Evolutionary conservation across 768 basidiomycete species (phyloP), one percentile per base, ranked within the genome.

Genomic region (Vararia minispora): DNA sequence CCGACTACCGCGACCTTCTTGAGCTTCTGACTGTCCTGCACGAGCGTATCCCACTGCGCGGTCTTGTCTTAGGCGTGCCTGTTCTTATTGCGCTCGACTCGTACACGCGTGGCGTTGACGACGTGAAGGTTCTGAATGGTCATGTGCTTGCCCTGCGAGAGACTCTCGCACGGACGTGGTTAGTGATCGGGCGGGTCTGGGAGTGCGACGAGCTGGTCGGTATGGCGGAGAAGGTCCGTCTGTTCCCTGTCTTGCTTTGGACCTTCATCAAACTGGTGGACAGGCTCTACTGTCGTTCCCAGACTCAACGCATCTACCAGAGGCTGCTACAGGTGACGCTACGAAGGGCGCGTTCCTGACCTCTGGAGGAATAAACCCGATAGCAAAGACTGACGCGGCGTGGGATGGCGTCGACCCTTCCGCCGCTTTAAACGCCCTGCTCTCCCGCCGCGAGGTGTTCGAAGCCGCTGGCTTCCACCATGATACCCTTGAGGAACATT

Each of bases 1-100:
- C 76, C 26, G 91, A 94, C 50, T 88, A 86, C 53, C 66, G 74
- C 7, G 73, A 77, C 50, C 71, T 89, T 23, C 61, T 82, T 28
- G 67, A 72, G 30, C 68, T 90, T 22, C 66, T 94, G 26, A 67
- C 63, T 5, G 69, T 72, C 3, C 65, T 86, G 20, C 79, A 88
- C 35, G 65, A 79, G 44, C 68, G 79, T 35, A 56, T 86, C n/a
- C 89, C 91, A 1, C 60, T 80, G 20, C 74, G 80, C 28, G 82
- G 77, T 2, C 49, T 94, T 28, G 59, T 90, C 13, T 75, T 77
- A 2, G 85, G 88, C 16, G 59, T 87, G 24, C 90, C 91, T 4
- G 90, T 95, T 86, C 58, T 95, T 20, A 53, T 87, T n/a, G 77
- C 84, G 2, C 56, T 94, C 35, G 74, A 85, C 39, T 56, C 50